Conservation (phyloP, 2,329 filamentous ascomycete species). For the Colletotrichum costaricense region DNA sequence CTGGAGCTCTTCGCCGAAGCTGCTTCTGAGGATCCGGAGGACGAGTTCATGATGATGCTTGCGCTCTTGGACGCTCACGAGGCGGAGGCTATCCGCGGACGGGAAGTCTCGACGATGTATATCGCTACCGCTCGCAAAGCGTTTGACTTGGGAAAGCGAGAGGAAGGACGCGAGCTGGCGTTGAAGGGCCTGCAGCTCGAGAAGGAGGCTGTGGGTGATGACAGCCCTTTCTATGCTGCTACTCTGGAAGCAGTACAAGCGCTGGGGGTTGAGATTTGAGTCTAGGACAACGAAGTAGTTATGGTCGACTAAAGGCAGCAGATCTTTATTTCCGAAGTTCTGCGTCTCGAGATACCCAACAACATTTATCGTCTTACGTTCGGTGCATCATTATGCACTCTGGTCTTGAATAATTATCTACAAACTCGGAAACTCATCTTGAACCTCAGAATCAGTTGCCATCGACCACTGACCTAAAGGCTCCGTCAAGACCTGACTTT, state of each 20-base stretch:
- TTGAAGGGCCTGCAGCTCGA: conserved; percentile 21
- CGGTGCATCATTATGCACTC: no score
- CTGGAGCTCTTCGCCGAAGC: conserved; percentile 9
- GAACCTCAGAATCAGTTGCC: no score
- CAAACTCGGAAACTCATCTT: no score
- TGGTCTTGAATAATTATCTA: no score
- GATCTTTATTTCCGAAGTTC: no score
- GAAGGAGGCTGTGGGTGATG: conserved; percentile 28
- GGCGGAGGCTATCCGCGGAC: conserved; percentile 15
- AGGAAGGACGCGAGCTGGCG: conserved; percentile 1
- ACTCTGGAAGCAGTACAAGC: neutral
- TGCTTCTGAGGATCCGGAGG: neutral
- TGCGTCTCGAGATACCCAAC: no score
- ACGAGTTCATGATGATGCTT: conserved; percentile 20
- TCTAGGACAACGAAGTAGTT: neutral
- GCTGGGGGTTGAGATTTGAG: neutral
- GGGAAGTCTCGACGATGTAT: conserved; percentile 26
- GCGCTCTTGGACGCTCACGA: conserved; percentile 19
- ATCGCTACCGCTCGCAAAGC: conserved; percentile 17
- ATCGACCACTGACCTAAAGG: conserved; percentile 30
- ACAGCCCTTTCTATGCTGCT: conserved; percentile 26
- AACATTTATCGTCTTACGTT: no score
- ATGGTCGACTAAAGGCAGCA: no score
- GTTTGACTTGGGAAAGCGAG: neutral
- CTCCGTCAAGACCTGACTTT: conserved; percentile 44